These are phyloP conservation scores for Leccinum arenicola DNA, from an alignment of 768 basidiomycete species.

Conservation along the genomic window DNA sequence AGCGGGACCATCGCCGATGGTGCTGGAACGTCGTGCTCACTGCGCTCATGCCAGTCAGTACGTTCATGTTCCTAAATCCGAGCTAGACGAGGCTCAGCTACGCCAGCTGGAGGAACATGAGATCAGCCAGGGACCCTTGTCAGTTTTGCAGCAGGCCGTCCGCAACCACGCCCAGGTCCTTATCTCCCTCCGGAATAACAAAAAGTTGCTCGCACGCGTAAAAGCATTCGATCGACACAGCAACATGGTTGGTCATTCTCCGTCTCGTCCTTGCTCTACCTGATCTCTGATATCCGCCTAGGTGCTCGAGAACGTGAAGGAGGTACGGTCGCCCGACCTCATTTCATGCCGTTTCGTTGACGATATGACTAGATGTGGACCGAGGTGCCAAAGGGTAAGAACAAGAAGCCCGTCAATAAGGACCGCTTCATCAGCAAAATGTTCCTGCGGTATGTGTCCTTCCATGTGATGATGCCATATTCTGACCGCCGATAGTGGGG, in stretches of 20 bases:
- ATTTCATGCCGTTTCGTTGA: slow-evolving; percentile 8
- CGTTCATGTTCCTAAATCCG: slow-evolving; percentile 93
- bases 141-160: slow-evolving; percentile 95
- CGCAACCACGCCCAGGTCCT: slow-evolving; percentile 97
- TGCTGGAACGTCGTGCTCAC: slow-evolving; percentile 10
- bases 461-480: slow-evolving; percentile 3
- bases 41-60: slow-evolving; percentile 68
- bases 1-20: slow-evolving; percentile 6
- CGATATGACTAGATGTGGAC: slow-evolving; percentile 87
- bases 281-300: slow-evolving; percentile 30
- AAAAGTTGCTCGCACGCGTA: slow-evolving; percentile 91
- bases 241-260: slow-evolving; percentile 76
- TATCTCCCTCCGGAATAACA: slow-evolving; percentile 96
- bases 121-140: slow-evolving; percentile 96
- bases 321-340: slow-evolving; percentile 48
- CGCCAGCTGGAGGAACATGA: slow-evolving; percentile 97
- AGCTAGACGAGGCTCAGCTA: slow-evolving; percentile 95
- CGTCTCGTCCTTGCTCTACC: not conserved
- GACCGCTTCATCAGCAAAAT: slow-evolving; percentile 99
- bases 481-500: slow-evolving; percentile 57
- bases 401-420: slow-evolving; percentile 98
- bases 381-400: slow-evolving; percentile 95
- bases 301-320: slow-evolving; percentile 98
- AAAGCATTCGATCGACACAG: slow-evolving; percentile 99
- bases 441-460: slow-evolving; percentile 75